Percentiles rank a stretch among this genome's conserved stretches.
Evolutionary conservation across 805 yeast genomes (phyloP).

Genomic region (Saccharomyces eubayanus): DNA sequence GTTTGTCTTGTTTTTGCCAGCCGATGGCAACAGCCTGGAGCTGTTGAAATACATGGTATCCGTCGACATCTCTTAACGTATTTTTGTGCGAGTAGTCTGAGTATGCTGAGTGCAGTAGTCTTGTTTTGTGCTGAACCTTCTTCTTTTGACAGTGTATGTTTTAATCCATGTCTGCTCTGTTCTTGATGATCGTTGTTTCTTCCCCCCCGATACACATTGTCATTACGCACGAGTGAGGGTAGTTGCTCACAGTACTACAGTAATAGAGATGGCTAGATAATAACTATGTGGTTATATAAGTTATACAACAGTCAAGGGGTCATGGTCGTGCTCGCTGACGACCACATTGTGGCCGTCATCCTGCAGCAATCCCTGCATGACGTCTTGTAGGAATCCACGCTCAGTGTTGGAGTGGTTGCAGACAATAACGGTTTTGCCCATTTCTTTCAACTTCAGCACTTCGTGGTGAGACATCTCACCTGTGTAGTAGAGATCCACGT

Average conservation of each 20-base stretch:
- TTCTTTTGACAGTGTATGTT: neutral
- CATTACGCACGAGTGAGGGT: neutral
- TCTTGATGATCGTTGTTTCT: neutral
- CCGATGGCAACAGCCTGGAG: constrained; percentile 23
- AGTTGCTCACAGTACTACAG: no score
- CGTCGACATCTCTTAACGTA: constrained; percentile 19
- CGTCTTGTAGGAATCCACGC: constrained; percentile 61
- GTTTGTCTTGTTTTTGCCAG: constrained; percentile 19
- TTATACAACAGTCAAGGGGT: constrained; percentile 44
- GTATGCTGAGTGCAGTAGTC: neutral
- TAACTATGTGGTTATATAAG: constrained; percentile 1
- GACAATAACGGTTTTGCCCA: constrained; percentile 61
- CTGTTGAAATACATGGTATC: constrained; percentile 30
- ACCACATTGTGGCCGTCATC: constrained; percentile 39
- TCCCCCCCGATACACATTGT: neutral
- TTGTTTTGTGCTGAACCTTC: neutral
- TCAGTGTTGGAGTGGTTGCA: constrained; percentile 93
- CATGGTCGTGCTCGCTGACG: constrained; percentile 51
- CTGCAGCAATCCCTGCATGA: constrained; percentile 36
- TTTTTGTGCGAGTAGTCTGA: neutral
- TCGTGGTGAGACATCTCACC: constrained; percentile 97
- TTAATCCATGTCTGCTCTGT: neutral
- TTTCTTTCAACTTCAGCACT: constrained; percentile 59
- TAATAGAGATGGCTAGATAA: neutral
- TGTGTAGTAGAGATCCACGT: constrained; percentile 68